Percentiles rank a stretch among this genome's conserved stretches.
phyloP scores from a whole-genome alignment of 2,329 filamentous ascomycete species.

The Fusarium sp. region DNA sequence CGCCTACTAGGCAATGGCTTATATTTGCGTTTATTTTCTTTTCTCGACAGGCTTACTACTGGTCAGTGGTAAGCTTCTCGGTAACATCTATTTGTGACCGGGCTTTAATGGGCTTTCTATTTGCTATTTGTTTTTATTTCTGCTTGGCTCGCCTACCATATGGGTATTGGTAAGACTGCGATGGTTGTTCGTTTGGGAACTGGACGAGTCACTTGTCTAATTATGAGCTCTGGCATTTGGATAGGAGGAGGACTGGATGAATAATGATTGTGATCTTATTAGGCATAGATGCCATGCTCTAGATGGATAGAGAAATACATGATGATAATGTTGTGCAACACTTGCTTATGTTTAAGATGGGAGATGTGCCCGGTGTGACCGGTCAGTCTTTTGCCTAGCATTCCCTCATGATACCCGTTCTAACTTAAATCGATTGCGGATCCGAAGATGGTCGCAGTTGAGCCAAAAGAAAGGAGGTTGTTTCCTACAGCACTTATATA shows the following conservation, averaged over 20 bases:
- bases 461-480: background rate
- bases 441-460: background rate
- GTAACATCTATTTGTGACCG: background rate
- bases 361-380: no score
- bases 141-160: background rate
- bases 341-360: no score
- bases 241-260: conserved; percentile 16
- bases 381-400: no score
- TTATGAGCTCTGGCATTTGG: conserved; percentile 12
- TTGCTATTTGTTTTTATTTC: background rate
- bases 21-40: background rate
- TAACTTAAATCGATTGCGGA: background rate
- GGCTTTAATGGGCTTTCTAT: background rate
- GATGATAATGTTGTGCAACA: background rate
- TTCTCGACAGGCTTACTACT: background rate
- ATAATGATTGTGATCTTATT: background rate
- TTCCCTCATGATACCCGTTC: background rate
- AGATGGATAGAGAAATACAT: conserved; percentile 41
- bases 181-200: background rate
- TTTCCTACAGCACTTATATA: background rate
- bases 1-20: background rate
- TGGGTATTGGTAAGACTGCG: background rate
- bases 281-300: conserved; percentile 37
- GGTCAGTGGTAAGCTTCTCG: background rate
- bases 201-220: conserved; percentile 14